A percentile compares a stretch with the other conserved stretches of the same genome.
phyloP scores from a whole-genome alignment of 768 basidiomycete genomes.

The Termitomyces eurrhizus region DNA sequence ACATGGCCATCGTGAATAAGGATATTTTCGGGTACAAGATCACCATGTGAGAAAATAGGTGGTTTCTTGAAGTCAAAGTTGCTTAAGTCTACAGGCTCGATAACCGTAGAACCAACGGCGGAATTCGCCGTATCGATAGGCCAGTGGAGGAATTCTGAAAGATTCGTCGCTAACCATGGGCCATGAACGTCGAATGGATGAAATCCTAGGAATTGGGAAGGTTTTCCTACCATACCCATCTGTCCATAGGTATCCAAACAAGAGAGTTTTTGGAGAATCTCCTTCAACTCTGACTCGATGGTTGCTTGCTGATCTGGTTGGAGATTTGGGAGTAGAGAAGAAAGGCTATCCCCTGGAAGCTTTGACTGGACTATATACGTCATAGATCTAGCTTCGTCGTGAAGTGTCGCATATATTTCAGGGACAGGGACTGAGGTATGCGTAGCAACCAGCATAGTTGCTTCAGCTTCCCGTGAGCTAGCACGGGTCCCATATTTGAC shows the following conservation, averaged over 20 bases:
- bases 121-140: not conserved
- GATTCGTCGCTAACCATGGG: slow-evolving; percentile 1
- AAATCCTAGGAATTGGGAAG: not conserved
- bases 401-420: not conserved
- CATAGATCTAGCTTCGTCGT: not conserved
- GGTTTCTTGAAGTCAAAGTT: not conserved
- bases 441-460: not conserved
- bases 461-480: not conserved
- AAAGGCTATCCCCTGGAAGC: not conserved
- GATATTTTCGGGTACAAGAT: slow-evolving; percentile 3
- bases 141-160: not conserved
- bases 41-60: not conserved
- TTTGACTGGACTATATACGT: not conserved
- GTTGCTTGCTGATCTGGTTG: not conserved
- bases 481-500: not conserved
- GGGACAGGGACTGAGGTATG: slow-evolving; percentile 2
- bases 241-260: not conserved
- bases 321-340: not conserved
- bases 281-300: not conserved
- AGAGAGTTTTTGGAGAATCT: not conserved
- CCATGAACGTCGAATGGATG: not conserved
- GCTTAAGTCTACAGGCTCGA: not conserved
- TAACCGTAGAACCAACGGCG: not conserved
- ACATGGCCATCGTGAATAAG: not conserved
- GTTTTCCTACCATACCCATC: slow-evolving; percentile 1